These are phyloP conservation scores for Macrotyloma uniflorum DNA, from an alignment of 306 rosid genomes.

Conservation along the genomic window DNA sequence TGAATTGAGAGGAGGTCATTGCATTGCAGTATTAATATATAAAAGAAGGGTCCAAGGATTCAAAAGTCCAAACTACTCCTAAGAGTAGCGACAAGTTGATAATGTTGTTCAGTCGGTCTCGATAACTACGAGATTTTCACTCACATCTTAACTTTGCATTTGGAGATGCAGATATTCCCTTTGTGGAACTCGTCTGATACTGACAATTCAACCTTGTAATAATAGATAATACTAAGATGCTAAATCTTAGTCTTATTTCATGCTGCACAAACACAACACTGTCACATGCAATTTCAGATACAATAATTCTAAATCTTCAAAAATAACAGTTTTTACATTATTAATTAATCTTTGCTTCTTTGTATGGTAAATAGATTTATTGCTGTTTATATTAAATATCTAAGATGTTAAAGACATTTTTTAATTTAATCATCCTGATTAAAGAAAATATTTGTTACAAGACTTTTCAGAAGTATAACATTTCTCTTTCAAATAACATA, in stretches of 20 bases:
- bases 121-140: conserved; percentile 49
- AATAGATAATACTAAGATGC: not conserved
- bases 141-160: conserved; percentile 40
- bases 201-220: conserved; percentile 14
- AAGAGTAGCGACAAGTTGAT: conserved; percentile 45
- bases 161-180: not conserved
- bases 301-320: not conserved
- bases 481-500: not conserved
- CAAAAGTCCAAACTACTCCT: not conserved
- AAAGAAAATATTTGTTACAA: not conserved
- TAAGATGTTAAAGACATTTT: too few relatives aligned
- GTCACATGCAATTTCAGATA: not conserved
- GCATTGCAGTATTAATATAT: conserved; percentile 20
- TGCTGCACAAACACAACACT: not conserved
- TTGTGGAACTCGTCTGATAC: conserved; percentile 32
- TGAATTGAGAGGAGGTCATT: conserved; percentile 44
- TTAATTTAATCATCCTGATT: not conserved
- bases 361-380: too few relatives aligned
- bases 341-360: not conserved
- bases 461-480: not conserved
- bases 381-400: too few relatives aligned
- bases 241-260: not conserved
- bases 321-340: too few relatives aligned
- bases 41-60: conserved; percentile 17
- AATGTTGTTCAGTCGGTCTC: conserved; percentile 23